A percentile compares a stretch with the other conserved stretches of the same genome.
Conservation (phyloP, 345 rosid species). For the Eucalyptus decipiens region DNA sequence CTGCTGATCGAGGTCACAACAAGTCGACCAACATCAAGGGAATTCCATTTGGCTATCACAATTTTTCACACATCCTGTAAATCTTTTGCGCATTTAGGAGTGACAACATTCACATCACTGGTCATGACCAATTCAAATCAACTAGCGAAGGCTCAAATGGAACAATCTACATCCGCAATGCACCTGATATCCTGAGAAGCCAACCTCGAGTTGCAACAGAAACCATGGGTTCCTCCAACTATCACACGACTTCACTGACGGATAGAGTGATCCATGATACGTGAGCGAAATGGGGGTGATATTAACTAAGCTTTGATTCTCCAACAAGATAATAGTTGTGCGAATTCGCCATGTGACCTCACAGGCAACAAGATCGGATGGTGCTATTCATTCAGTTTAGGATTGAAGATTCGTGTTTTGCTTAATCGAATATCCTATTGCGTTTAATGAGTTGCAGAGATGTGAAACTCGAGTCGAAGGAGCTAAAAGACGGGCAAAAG, state of each 20-base stretch:
- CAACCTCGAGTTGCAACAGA: background rate
- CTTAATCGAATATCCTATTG: too few relatives aligned
- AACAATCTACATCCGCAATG: background rate
- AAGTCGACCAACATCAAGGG: too few relatives aligned
- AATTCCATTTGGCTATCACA: too few relatives aligned
- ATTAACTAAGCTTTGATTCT: background rate
- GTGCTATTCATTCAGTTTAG: background rate
- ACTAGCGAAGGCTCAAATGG: background rate
- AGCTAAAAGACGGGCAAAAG: conserved; percentile 19
- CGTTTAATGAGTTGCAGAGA: conserved; percentile 4
- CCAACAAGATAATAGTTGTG: background rate
- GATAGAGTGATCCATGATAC: too few relatives aligned
- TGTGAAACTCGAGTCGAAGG: conserved; percentile 4
- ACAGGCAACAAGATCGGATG: background rate
- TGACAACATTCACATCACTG: background rate
- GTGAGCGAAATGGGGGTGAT: too few relatives aligned
- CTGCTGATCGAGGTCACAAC: too few relatives aligned
- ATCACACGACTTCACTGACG: background rate
- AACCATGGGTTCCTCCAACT: background rate
- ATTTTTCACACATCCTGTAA: too few relatives aligned
- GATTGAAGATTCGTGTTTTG: background rate
- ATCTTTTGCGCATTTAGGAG: fast-evolving
- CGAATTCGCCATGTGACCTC: background rate
- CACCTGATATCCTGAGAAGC: background rate
- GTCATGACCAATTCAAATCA: background rate